Conservation (phyloP, 805 yeast genomes). For the Starmerella floris region DNA sequence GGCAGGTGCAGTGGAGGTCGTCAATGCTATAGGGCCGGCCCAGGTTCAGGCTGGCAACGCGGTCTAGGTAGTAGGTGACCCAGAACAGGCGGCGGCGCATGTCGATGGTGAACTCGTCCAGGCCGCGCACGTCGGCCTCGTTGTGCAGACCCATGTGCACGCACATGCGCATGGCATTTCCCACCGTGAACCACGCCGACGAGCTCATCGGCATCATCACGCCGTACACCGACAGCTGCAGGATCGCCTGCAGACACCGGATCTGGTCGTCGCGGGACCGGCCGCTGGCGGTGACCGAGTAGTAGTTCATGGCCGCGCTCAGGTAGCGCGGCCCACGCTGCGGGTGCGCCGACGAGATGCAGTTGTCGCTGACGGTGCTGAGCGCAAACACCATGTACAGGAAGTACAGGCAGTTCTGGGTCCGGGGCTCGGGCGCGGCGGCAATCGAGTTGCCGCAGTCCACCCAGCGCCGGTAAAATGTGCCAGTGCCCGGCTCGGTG, state of each 20-base stretch:
- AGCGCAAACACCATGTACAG: constrained; percentile 68
- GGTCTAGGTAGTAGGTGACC: constrained; percentile 77
- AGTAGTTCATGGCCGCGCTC: constrained; percentile 45
- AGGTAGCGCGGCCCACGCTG: constrained; percentile 47
- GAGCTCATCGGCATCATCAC: constrained; percentile 82
- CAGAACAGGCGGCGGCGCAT: constrained; percentile 67
- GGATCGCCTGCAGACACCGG: constrained; percentile 59
- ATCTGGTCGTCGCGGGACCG: constrained; percentile 36
- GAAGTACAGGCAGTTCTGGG: constrained; percentile 39
- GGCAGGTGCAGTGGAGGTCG: constrained; percentile 59
- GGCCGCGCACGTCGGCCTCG: constrained; percentile 30
- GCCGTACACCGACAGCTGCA: constrained; percentile 56
- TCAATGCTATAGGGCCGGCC: constrained; percentile 86
- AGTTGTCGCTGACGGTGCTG: constrained; percentile 60
- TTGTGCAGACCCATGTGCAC: constrained; percentile 77
- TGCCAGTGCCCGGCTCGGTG: constrained; percentile 16
- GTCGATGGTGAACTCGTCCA: constrained; percentile 49
- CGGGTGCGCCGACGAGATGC: constrained; percentile 32
- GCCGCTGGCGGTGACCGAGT: constrained; percentile 12
- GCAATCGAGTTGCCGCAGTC: constrained; percentile 13
- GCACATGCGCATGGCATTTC: constrained; percentile 63
- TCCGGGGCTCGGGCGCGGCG: constrained; percentile 15
- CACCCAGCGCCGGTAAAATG: constrained; percentile 17
- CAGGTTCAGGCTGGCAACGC: constrained; percentile 73
- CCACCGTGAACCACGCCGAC: constrained; percentile 85